Percentiles rank a stretch among this genome's conserved stretches.
Evolutionary conservation across 768 basidiomycete species (phyloP).

Genomic region (Xerocomellus amylosporus): DNA sequence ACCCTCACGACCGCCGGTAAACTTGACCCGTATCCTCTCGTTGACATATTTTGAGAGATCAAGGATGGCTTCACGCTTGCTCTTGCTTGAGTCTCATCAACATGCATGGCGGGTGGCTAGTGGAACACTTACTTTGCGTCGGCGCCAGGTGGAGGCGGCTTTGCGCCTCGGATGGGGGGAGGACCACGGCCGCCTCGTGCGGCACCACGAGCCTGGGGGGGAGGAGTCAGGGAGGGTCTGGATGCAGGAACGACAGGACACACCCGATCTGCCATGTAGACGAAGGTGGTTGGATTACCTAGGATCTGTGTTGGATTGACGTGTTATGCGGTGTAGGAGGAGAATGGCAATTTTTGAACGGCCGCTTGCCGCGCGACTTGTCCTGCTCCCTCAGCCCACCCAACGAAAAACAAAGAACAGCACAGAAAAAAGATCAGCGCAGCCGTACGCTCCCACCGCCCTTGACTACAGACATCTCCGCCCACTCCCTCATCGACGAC

Average conservation of each 20-base stretch:
- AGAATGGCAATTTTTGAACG: slow-evolving; percentile 30
- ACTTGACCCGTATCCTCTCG: slow-evolving; percentile 90
- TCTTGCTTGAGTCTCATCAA: slow-evolving; percentile 35
- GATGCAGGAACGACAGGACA: slow-evolving; percentile 1
- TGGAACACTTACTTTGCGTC: slow-evolving; percentile 29
- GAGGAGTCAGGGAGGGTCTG: slow-evolving; percentile 21
- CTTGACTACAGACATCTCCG: slow-evolving; percentile 14
- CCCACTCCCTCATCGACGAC: slow-evolving; percentile 22
- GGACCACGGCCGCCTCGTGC: slow-evolving; percentile 46
- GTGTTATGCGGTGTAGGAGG: slow-evolving; percentile 11
- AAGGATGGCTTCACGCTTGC: slow-evolving; percentile 88
- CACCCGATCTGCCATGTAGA: slow-evolving; percentile 34
- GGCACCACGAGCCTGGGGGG: slow-evolving; percentile 56
- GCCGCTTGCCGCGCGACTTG: slow-evolving; percentile 35
- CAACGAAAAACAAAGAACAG: neutral
- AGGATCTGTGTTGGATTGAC: slow-evolving; percentile 16
- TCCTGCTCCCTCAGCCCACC: slow-evolving; percentile 28
- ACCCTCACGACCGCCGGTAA: slow-evolving; percentile 98
- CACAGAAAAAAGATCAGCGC: slow-evolving; percentile 12
- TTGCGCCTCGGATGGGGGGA: slow-evolving; percentile 27
- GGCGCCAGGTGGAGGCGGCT: slow-evolving; percentile 9
- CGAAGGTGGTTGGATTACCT: slow-evolving; percentile 11
- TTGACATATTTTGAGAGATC: slow-evolving; percentile 94
- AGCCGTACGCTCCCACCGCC: slow-evolving; percentile 11
- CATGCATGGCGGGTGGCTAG: slow-evolving; percentile 10